These are phyloP conservation scores for Aaosphaeria pasadenensis DNA, from an alignment of 2,329 filamentous ascomycete species.

Conservation along the genomic window DNA sequence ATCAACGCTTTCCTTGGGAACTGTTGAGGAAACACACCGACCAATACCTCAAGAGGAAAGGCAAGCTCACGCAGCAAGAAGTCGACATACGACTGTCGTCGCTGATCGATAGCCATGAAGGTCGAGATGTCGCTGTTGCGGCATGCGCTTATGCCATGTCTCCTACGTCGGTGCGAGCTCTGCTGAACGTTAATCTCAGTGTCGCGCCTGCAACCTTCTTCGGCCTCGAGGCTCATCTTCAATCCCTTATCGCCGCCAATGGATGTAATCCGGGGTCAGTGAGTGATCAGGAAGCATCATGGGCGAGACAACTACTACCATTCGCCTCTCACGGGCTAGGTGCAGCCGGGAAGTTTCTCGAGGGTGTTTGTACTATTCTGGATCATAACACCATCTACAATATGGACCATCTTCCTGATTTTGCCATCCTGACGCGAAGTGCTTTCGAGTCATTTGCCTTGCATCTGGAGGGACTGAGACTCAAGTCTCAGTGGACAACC, in stretches of 20 bases:
- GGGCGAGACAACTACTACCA: conserved; percentile 21
- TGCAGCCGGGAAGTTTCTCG: conserved; percentile 21
- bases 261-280: conserved; percentile 17
- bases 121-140: conserved; percentile 26
- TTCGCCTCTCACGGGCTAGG: conserved; percentile 18
- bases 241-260: conserved; percentile 28
- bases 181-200: conserved; percentile 21
- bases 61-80: conserved; percentile 21
- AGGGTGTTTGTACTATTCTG: conserved; percentile 18
- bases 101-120: conserved; percentile 18
- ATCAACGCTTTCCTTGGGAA: conserved; percentile 21
- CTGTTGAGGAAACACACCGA: conserved; percentile 22
- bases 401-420: conserved; percentile 19
- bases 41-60: conserved; percentile 28
- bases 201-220: conserved; percentile 24
- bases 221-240: conserved; percentile 25
- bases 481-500: conserved; percentile 19
- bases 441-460: conserved; percentile 18
- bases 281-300: conserved; percentile 23
- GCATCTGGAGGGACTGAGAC: conserved; percentile 22
- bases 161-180: conserved; percentile 15
- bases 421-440: conserved; percentile 15
- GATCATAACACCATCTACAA: conserved; percentile 8
- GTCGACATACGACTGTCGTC: conserved; percentile 16
- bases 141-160: conserved; percentile 28